Conservation (phyloP, 164 flowering plant genomes). For the Akebia trifoliata region DNA sequence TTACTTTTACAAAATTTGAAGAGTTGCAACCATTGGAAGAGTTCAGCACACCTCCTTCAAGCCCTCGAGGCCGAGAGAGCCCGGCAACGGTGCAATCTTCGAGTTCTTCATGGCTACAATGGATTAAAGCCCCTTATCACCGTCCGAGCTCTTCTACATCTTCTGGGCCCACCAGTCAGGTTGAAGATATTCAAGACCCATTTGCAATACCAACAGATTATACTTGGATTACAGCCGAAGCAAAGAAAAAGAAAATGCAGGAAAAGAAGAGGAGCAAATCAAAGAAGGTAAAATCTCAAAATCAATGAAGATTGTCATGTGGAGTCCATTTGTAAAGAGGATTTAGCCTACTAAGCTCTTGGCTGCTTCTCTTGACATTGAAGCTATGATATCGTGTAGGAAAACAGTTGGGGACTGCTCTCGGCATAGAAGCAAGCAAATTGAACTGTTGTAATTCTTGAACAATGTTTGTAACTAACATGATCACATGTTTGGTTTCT, state of each 20-base stretch:
- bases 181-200: constrained; percentile 73
- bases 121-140: constrained; percentile 72
- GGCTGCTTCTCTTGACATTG: not conserved
- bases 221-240: constrained; percentile 76
- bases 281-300: constrained; percentile 50
- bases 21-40: constrained; percentile 83
- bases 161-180: constrained; percentile 45
- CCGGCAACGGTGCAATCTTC: constrained; percentile 38
- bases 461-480: constrained; percentile 14
- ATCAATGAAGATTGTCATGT: constrained; percentile 17
- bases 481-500: constrained; percentile 6
- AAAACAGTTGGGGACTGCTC: not conserved
- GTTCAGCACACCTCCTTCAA: constrained; percentile 88
- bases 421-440: not conserved
- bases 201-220: constrained; percentile 77
- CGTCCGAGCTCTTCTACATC: constrained; percentile 42
- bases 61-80: constrained; percentile 55
- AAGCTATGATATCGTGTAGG: too few species aligned
- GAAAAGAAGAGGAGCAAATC: constrained; percentile 66
- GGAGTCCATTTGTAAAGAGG: not conserved
- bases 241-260: constrained; percentile 81
- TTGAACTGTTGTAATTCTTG: constrained; percentile 4
- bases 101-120: constrained; percentile 77
- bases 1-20: constrained; percentile 90
- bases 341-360: not conserved